These are phyloP conservation scores for Vachellia pachyceras DNA, from an alignment of 306 rosid genomes.

Conservation along the genomic window DNA sequence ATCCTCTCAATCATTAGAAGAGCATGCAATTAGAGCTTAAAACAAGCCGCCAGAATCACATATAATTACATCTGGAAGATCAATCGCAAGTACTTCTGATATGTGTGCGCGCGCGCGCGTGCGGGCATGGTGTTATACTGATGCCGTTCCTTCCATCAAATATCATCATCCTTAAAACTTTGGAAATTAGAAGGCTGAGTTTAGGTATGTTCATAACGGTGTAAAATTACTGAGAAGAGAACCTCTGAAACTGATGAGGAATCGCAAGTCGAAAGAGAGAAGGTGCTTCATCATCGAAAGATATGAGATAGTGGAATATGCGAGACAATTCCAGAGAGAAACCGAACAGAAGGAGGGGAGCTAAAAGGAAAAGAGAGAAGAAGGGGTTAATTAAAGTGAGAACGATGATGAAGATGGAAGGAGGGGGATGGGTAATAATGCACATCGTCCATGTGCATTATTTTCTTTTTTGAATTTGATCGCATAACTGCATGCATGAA, in stretches of 20 bases:
- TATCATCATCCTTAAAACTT: neutral
- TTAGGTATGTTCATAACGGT: no score
- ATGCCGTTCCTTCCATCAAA: neutral
- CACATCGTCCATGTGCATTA: no score
- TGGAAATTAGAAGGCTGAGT: no score
- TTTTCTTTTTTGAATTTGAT: no score
- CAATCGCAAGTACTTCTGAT: neutral
- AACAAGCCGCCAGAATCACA: neutral
- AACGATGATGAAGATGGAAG: no score
- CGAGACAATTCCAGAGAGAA: no score
- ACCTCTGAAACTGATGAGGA: neutral
- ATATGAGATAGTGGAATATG: neutral
- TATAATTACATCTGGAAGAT: neutral
- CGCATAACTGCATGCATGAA: no score
- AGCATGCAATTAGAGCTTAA: neutral
- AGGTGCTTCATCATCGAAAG: neutral
- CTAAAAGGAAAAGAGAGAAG: neutral
- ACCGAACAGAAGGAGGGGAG: no score
- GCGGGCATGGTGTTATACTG: neutral
- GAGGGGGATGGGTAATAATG: no score
- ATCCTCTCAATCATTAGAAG: neutral
- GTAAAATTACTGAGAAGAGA: no score
- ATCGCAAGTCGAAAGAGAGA: neutral
- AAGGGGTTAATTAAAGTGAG: neutral
- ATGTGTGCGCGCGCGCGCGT: no score